Evolutionary conservation across 164 flowering plant genomes (phyloP).

Genomic region (Vitis rupestris): DNA sequence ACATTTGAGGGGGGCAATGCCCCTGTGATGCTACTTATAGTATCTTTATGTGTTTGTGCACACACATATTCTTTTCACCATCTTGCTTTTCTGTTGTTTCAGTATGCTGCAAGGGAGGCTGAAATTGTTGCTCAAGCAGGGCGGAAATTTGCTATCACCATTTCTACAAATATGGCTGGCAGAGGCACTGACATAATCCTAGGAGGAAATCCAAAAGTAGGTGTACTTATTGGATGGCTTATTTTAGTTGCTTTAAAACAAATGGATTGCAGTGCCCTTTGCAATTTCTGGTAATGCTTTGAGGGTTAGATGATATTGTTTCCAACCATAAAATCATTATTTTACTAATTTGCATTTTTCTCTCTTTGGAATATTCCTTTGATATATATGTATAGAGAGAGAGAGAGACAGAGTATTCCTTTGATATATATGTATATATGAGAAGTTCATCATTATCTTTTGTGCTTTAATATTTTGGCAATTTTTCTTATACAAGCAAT

Average conservation of each 20-base stretch:
- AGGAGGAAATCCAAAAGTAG: slow-evolving; percentile 96
- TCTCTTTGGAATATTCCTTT: neutral
- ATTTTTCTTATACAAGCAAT: neutral
- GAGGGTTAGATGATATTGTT: neutral
- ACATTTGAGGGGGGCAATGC: neutral
- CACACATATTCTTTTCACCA: neutral
- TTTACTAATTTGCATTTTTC: neutral
- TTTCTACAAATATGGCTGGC: slow-evolving; percentile 99
- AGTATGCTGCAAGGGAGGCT: slow-evolving; percentile 99
- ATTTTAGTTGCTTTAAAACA: neutral
- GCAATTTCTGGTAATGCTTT: neutral
- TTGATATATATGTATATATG: too few species aligned
- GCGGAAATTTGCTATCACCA: slow-evolving; percentile 84
- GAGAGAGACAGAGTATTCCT: too few species aligned
- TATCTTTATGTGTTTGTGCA: neutral
- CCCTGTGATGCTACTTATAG: neutral
- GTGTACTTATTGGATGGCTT: slow-evolving; percentile 9
- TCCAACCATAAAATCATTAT: neutral
- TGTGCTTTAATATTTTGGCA: neutral
- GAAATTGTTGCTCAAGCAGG: slow-evolving; percentile 97
- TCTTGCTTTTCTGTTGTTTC: slow-evolving; percentile 10
- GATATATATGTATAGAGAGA: too few species aligned
- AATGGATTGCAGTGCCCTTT: neutral
- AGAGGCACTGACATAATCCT: slow-evolving; percentile 97
- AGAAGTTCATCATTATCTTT: neutral